These are phyloP conservation scores for Dioszegia crocea DNA, from an alignment of 768 basidiomycete genomes.

Conservation along the genomic window DNA sequence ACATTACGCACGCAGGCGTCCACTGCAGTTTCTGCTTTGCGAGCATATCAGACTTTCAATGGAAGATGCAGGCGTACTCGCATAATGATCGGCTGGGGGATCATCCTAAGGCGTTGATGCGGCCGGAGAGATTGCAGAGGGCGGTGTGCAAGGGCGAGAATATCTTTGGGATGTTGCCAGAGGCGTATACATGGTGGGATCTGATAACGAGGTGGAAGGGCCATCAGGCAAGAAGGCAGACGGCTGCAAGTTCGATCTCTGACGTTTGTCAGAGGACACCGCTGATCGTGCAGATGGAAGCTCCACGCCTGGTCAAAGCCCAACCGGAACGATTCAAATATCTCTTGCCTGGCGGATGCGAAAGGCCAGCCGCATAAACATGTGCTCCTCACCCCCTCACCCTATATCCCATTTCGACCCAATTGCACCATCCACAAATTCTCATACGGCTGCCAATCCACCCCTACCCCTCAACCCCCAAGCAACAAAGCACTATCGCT, in stretches of 20 bases:
- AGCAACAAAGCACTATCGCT: too few relatives aligned
- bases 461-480: too few relatives aligned
- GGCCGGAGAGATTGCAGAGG: conserved; percentile 3
- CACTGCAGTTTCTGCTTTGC: conserved; percentile 34
- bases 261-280: conserved; percentile 2
- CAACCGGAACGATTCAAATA: conserved; percentile 26
- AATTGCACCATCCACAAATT: too few relatives aligned
- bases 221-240: neutral
- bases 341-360: conserved; percentile 28
- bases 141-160: conserved; percentile 30
- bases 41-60: conserved; percentile 22
- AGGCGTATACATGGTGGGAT: conserved; percentile 8
- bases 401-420: neutral
- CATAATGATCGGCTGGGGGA: conserved; percentile 36
- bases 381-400: neutral
- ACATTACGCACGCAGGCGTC: conserved; percentile 22
- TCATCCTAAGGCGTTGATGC: conserved; percentile 13
- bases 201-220: conserved; percentile 6
- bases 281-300: conserved; percentile 23
- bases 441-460: too few relatives aligned
- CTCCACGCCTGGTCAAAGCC: conserved; percentile 17
- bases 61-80: conserved; percentile 32
- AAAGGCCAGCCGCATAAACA: conserved; percentile 9
- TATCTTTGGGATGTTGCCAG: conserved; percentile 34
- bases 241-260: conserved; percentile 1